Percentiles rank a stretch among this genome's conserved stretches.
Conservation (phyloP, 1,139 yeast species). For the Zhuliangozyma blackwelliae region DNA sequence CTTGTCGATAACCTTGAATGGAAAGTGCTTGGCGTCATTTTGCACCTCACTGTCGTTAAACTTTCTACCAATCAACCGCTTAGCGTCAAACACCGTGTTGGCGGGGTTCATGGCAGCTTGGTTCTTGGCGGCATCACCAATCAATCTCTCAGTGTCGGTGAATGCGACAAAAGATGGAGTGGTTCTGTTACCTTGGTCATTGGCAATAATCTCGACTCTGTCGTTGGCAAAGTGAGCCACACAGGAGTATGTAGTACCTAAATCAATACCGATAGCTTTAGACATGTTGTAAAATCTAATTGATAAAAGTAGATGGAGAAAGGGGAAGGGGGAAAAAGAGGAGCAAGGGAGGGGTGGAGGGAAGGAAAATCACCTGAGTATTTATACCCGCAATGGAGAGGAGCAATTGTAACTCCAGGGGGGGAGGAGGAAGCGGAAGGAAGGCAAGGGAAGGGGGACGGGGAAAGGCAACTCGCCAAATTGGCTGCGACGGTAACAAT, state of each 20-base stretch:
- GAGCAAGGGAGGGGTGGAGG: slow-evolving; percentile 1
- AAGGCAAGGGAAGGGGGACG: no score
- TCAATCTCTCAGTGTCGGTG: slow-evolving; percentile 62
- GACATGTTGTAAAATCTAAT: slow-evolving; percentile 34
- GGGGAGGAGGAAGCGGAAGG: no score
- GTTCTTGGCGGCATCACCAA: slow-evolving; percentile 71
- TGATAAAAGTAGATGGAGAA: background rate
- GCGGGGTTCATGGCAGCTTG: slow-evolving; percentile 68
- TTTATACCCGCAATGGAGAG: no score
- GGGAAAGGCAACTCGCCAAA: no score
- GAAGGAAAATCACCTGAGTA: background rate
- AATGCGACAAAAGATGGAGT: slow-evolving; percentile 69
- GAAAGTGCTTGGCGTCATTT: slow-evolving; percentile 59
- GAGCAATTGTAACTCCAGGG: no score
- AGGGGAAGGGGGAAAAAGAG: slow-evolving; percentile 1
- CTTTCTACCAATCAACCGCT: slow-evolving; percentile 66
- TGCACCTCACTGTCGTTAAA: slow-evolving; percentile 55
- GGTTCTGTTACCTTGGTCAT: slow-evolving; percentile 64
- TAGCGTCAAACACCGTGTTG: slow-evolving; percentile 65
- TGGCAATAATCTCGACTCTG: slow-evolving; percentile 65
- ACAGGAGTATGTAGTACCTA: slow-evolving; percentile 80
- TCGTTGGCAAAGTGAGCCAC: slow-evolving; percentile 71
- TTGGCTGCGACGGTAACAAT: no score
- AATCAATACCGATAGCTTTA: slow-evolving; percentile 74
- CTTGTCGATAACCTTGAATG: slow-evolving; percentile 54